Evolutionary conservation across 768 basidiomycete species (phyloP).

Genomic region (Coprinellus aureogranulatus): DNA sequence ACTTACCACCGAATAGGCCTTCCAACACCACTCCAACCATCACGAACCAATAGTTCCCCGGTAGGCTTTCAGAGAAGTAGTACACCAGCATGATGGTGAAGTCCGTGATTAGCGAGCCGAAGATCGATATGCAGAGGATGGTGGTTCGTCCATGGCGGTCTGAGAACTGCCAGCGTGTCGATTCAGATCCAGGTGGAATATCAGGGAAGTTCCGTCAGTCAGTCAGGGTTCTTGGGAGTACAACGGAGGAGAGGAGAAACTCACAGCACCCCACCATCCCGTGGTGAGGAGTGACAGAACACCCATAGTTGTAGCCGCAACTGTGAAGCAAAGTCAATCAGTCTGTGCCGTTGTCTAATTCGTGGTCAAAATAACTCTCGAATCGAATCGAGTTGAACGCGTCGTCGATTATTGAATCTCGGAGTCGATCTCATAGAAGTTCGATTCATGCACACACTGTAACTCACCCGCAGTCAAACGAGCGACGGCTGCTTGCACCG

Average conservation of each 20-base stretch:
- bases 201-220: slow-evolving; percentile 8
- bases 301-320: slow-evolving; percentile 64
- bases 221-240: too few species aligned
- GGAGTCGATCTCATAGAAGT: neutral
- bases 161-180: too few species aligned
- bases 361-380: neutral
- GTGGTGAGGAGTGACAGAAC: slow-evolving; percentile 75
- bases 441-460: too few species aligned
- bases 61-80: slow-evolving; percentile 54
- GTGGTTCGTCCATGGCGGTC: slow-evolving; percentile 73
- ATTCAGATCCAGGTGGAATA: too few species aligned
- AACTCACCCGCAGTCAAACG: slow-evolving; percentile 56
- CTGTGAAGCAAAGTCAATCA: slow-evolving; percentile 35
- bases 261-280: slow-evolving; percentile 82
- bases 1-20: slow-evolving; percentile 71
- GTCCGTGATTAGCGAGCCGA: slow-evolving; percentile 64
- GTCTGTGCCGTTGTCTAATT: neutral
- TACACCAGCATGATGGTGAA: slow-evolving; percentile 66
- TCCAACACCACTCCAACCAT: slow-evolving; percentile 63
- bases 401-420: neutral
- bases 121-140: slow-evolving; percentile 56
- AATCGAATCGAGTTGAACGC: too few species aligned
- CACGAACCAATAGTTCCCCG: slow-evolving; percentile 82
- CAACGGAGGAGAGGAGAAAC: too few species aligned
- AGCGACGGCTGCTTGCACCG: slow-evolving; percentile 70